Percentiles rank a stretch among this genome's conserved stretches.
Evolutionary conservation across 768 basidiomycete genomes (phyloP).

Genomic region (Auricularia heimuer): DNA sequence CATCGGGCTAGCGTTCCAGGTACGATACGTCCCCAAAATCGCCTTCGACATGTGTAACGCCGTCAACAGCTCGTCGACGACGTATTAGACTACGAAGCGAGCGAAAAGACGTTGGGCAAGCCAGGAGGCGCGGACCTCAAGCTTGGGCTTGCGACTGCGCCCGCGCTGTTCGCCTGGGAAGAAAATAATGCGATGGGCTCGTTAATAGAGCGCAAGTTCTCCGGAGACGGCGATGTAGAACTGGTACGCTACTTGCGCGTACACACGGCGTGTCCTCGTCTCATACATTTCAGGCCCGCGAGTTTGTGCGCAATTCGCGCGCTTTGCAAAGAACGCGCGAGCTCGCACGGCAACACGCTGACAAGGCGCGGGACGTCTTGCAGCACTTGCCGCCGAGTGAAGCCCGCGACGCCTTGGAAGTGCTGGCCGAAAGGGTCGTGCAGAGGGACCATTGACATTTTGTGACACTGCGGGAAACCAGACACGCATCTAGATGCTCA

Average conservation of each 20-base stretch:
- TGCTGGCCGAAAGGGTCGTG: slow-evolving; percentile 58
- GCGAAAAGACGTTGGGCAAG: slow-evolving; percentile 71
- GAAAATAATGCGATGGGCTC: slow-evolving; percentile 61
- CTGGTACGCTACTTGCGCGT: slow-evolving; percentile 35
- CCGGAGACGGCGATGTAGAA: slow-evolving; percentile 69
- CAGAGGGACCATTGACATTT: slow-evolving; percentile 24
- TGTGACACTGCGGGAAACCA: background rate
- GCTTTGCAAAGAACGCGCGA: slow-evolving; percentile 70
- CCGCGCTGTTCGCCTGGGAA: slow-evolving; percentile 79
- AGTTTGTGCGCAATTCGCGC: slow-evolving; percentile 56
- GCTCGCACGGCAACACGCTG: slow-evolving; percentile 67
- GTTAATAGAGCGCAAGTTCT: slow-evolving; percentile 72
- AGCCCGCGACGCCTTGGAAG: slow-evolving; percentile 65
- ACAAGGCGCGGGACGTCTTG: slow-evolving; percentile 64
- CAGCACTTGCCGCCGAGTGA: slow-evolving; percentile 69
- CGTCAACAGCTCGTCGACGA: slow-evolving; percentile 80
- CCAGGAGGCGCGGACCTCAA: slow-evolving; percentile 81
- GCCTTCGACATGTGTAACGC: background rate
- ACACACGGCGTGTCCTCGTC: background rate
- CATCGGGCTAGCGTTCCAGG: slow-evolving; percentile 93
- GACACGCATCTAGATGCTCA: too few species aligned
- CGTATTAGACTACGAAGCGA: slow-evolving; percentile 83
- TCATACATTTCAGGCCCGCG: slow-evolving; percentile 41
- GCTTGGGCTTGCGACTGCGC: slow-evolving; percentile 78
- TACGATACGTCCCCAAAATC: slow-evolving; percentile 21